A percentile compares a stretch with the other conserved stretches of the same genome.
phyloP scores from a whole-genome alignment of 78 protist genomes.

The Dictyostelium intermedium region DNA sequence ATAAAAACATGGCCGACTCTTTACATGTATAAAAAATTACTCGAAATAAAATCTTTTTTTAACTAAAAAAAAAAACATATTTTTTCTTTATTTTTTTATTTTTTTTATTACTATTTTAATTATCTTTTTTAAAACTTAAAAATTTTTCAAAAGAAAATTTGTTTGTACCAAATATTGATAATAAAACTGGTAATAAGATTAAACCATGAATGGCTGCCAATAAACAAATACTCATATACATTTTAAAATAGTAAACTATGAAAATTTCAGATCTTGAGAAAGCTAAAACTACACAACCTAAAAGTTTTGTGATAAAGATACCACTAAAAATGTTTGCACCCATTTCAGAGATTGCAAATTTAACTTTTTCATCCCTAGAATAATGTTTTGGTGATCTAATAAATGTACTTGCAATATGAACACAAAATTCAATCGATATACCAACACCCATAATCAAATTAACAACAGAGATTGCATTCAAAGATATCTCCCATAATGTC shows the following conservation, averaged over 20 bases:
- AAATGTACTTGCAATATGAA: constrained; percentile 69
- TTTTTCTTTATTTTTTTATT: background rate
- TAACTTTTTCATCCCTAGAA: constrained; percentile 40
- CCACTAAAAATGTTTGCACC: constrained; percentile 81
- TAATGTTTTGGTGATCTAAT: constrained; percentile 24
- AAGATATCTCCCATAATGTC: constrained; percentile 66
- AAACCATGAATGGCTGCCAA: constrained; percentile 80
- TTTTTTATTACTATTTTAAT: background rate
- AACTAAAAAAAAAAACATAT: background rate
- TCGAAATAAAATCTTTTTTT: background rate
- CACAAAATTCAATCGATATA: constrained; percentile 84
- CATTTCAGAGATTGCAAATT: constrained; percentile 64
- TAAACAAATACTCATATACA: constrained; percentile 68
- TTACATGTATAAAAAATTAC: background rate
- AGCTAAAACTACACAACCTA: constrained; percentile 81
- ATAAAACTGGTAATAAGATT: constrained; percentile 75
- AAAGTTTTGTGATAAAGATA: constrained; percentile 80
- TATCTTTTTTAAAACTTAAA: background rate
- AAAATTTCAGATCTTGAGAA: constrained; percentile 67
- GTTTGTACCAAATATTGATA: constrained; percentile 3
- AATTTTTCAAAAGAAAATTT: background rate
- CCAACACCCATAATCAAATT: constrained; percentile 85
- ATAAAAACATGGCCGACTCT: background rate
- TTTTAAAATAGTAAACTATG: constrained; percentile 78
- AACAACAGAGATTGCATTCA: constrained; percentile 86